Percentiles rank a stretch among this genome's conserved stretches.
These are phyloP conservation scores for Acer negundo DNA, from an alignment of 345 rosid genomes.

Conservation along the genomic window DNA sequence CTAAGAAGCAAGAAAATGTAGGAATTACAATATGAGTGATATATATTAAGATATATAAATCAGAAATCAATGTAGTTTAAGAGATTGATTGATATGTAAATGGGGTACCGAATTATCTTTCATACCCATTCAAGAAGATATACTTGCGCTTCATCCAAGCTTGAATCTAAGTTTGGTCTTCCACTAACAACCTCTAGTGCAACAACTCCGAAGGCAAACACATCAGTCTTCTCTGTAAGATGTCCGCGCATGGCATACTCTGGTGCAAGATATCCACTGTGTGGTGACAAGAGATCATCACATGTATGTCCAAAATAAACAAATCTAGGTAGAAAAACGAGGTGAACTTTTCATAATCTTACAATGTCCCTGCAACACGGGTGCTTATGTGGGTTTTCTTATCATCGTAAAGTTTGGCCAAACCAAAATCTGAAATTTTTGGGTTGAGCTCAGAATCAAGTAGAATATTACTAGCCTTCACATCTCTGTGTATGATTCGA, in stretches of 20 bases:
- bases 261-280: conserved; percentile 31
- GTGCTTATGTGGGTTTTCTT: conserved; percentile 60
- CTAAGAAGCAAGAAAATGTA: conserved; percentile 23
- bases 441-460: conserved; percentile 50
- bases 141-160: conserved; percentile 39
- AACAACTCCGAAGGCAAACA: conserved; percentile 19
- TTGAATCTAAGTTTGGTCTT: conserved; percentile 36
- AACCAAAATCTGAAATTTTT: conserved; percentile 62
- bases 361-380: conserved; percentile 60
- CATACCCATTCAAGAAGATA: conserved; percentile 49
- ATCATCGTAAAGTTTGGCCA: conserved; percentile 60
- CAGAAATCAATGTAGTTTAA: background rate
- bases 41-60: too few relatives aligned
- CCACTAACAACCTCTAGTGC: conserved; percentile 9
- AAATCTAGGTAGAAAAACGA: conserved; percentile 37
- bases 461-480: conserved; percentile 50
- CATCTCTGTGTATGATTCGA: conserved; percentile 59
- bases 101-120: conserved; percentile 11
- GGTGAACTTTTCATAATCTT: conserved; percentile 18
- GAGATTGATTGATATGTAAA: background rate
- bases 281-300: background rate
- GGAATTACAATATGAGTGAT: background rate
- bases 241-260: conserved; percentile 49
- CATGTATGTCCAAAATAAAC: conserved; percentile 14
- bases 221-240: conserved; percentile 47